These are phyloP conservation scores for Penicillium samsonianum DNA, from an alignment of 495 filamentous ascomycete species.

Conservation along the genomic window DNA sequence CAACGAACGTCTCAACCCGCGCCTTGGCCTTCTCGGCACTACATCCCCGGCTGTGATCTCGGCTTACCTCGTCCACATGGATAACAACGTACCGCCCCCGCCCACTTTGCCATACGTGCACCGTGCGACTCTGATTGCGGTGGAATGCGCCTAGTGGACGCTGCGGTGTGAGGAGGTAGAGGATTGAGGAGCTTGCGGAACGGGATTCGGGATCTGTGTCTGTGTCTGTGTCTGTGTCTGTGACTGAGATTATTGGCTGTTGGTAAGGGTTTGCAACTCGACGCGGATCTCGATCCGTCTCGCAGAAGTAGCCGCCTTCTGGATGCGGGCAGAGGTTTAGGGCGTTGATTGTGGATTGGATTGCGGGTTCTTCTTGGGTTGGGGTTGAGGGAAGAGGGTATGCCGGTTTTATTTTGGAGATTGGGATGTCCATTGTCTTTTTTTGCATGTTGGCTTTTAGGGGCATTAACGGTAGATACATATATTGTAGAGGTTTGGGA, in stretches of 20 bases:
- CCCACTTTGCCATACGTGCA: conserved; percentile 63
- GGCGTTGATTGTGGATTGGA: conserved; percentile 42
- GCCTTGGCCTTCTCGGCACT: conserved; percentile 27
- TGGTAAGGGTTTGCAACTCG: conserved; percentile 53
- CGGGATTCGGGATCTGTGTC: background rate
- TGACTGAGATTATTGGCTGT: background rate
- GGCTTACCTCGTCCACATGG: conserved; percentile 50
- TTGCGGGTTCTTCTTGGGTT: conserved; percentile 32
- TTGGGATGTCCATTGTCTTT: conserved; percentile 17
- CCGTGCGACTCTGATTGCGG: conserved; percentile 56
- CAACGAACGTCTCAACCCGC: conserved; percentile 61
- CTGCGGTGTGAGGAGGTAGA: conserved; percentile 61
- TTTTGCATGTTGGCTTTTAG: background rate
- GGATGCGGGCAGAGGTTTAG: conserved; percentile 54
- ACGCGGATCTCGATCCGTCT: conserved; percentile 58
- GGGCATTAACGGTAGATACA: background rate
- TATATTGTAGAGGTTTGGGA: background rate
- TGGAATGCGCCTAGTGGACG: conserved; percentile 61
- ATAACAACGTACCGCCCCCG: conserved; percentile 63
- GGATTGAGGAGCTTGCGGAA: conserved; percentile 42
- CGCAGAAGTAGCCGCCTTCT: conserved; percentile 66
- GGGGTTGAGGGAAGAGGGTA: conserved; percentile 7
- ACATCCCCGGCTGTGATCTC: too few relatives aligned
- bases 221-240: background rate
- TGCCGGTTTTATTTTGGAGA: conserved; percentile 16